Conservation (phyloP, 257 asterid genomes). For the Fraxinus cuspidata region DNA sequence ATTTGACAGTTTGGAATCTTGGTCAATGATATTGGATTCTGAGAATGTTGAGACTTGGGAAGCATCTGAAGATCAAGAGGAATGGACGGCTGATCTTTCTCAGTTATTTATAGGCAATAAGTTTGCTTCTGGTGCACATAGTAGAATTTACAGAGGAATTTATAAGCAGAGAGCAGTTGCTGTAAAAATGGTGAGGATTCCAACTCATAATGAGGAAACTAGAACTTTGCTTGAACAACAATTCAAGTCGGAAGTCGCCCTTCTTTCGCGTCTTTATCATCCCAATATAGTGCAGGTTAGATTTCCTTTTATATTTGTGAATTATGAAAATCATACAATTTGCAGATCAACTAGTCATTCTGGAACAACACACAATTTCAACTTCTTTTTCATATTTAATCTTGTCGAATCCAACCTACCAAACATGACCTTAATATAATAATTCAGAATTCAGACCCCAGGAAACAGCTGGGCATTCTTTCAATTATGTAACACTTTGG, state of each 20-base stretch:
- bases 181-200: constrained; percentile 76
- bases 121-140: constrained; percentile 84
- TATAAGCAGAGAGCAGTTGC: constrained; percentile 87
- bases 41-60: constrained; percentile 90
- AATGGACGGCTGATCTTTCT: constrained; percentile 84
- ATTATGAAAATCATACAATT: background rate
- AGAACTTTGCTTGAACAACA: constrained; percentile 54
- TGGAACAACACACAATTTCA: too few relatives aligned
- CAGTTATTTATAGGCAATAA: constrained; percentile 73
- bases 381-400: background rate
- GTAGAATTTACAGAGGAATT: constrained; percentile 80
- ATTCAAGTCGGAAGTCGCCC: constrained; percentile 61
- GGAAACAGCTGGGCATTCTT: too few relatives aligned
- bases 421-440: background rate
- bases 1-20: constrained; percentile 90
- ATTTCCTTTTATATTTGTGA: background rate
- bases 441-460: background rate
- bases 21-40: constrained; percentile 98
- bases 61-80: constrained; percentile 59
- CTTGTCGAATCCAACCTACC: background rate
- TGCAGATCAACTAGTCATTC: background rate
- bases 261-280: constrained; percentile 67
- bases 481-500: too few relatives aligned
- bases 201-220: constrained; percentile 58
- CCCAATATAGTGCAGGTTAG: constrained; percentile 67